Percentiles rank a stretch among this genome's conserved stretches.
phyloP scores from a whole-genome alignment of 495 filamentous ascomycete genomes.

The Amphirosellinia nigrospora region DNA sequence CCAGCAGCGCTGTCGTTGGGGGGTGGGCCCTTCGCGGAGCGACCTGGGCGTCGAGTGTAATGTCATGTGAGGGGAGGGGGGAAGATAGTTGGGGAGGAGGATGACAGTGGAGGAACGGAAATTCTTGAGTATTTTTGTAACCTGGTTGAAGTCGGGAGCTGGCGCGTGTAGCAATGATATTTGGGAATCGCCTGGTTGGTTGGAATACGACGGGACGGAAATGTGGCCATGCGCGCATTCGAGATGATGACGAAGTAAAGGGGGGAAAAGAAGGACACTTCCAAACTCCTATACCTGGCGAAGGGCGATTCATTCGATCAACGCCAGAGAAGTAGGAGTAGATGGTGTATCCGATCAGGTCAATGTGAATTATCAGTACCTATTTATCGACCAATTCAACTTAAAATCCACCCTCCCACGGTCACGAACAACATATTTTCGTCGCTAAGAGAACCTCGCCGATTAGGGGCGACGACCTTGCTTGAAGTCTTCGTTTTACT shows the following conservation, averaged over 20 bases:
- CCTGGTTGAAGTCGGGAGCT: background rate
- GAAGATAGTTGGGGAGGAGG: too few relatives aligned
- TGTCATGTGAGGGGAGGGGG: conserved; percentile 40
- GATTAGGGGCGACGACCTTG: background rate
- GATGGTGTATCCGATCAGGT: background rate
- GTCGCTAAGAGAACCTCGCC: background rate
- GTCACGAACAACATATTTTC: background rate
- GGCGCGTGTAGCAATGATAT: background rate
- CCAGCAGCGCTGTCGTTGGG: conserved; percentile 42
- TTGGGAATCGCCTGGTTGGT: background rate
- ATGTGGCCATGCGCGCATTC: background rate
- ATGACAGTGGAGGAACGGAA: too few relatives aligned
- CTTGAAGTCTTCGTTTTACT: background rate
- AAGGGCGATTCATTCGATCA: background rate
- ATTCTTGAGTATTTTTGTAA: background rate
- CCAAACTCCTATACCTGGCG: background rate
- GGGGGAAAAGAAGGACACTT: background rate
- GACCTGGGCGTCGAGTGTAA: conserved; percentile 47
- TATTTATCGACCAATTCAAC: background rate
- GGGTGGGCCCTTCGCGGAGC: conserved; percentile 41
- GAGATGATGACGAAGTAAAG: background rate
- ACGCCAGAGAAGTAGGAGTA: background rate
- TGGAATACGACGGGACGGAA: background rate
- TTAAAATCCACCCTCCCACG: background rate
- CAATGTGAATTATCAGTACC: background rate